phyloP scores from a whole-genome alignment of 441 rosid species.

The Populus hybrid region DNA sequence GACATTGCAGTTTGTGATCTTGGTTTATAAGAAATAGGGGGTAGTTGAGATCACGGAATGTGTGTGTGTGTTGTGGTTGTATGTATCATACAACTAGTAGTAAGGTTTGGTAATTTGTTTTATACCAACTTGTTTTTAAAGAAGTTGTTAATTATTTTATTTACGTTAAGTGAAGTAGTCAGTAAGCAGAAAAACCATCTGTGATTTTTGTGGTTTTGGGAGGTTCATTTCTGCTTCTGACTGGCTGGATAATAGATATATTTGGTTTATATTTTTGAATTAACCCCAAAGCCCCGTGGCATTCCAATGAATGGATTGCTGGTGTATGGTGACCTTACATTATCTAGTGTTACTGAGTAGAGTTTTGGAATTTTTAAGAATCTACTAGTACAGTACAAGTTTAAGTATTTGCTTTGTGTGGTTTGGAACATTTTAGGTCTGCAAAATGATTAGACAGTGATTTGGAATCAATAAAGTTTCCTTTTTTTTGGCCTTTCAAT shows the following conservation, averaged over 20 bases:
- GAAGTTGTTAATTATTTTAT: neutral
- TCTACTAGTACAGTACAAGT: neutral
- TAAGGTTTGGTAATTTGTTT: constrained; percentile 5
- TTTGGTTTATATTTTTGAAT: neutral
- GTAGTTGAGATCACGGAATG: neutral
- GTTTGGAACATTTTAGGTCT: neutral
- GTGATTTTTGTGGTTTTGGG: neutral
- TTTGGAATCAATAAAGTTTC: neutral
- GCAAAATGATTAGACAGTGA: neutral
- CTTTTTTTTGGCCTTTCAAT: neutral
- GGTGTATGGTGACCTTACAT: neutral
- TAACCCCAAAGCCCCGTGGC: neutral
- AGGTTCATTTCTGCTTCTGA: neutral
- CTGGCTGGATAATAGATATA: neutral
- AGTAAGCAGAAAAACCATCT: neutral
- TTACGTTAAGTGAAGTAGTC: neutral
- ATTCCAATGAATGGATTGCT: neutral
- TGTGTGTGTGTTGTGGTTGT: neutral
- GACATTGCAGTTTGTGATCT: neutral
- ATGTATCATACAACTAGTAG: neutral
- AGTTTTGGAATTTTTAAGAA: neutral
- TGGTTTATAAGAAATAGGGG: neutral
- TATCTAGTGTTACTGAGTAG: neutral
- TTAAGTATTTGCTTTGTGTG: neutral
- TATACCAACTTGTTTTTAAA: neutral